Base-by-base conservation (phyloP, 345 rosid genomes). In the Hevea brasiliensis region DNA sequence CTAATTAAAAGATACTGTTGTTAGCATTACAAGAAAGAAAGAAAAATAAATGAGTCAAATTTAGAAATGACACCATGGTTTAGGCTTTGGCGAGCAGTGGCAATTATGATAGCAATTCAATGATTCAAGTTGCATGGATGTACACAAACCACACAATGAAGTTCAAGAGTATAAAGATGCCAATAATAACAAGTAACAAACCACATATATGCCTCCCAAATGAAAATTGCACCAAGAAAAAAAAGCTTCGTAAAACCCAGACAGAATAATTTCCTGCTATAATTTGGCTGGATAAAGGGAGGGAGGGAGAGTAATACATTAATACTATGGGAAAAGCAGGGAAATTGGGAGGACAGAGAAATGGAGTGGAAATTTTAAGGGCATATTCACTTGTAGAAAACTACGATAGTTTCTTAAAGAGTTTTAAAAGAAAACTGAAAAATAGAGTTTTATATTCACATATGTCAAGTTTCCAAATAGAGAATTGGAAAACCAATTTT, bases 1-100 rank as follows among this genome's bases (percentile, higher is more conserved):
- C 77, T 50, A 70, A 72, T 55, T 9, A 69, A 60, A 63, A 74
- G 67, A 64, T 61, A 65, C 45, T 42, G 59, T 8, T 3, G 29
- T 71, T 67, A 55, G 42, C 35, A 8, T 35, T 14, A 23, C 41
- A 41, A 65, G 41, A 70, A 35, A 76, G 47, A 64, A 27, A 21
- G 21, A 35, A 21, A 20, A 2, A 4, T 12, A n/a, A 10, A 18
- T 12, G 27, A n/a, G 23, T n/a, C 24, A n/a, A 5, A 53, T 0
- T 23, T n/a, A n/a, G 15, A 42, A 14, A 65, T 23, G 20, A 21
- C 35, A 14, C 35, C 68, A 44, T 24, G 8, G 26, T 23, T 53
- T 17, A 53, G 21, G 18, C 56, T 20, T 53, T 23, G 4, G 21
- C 17, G 24, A 53, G 56, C 7, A 17, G 8, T 9, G 47, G 13